Percentiles rank a stretch among this genome's conserved stretches.
Evolutionary conservation across 23 red algal species (phyloP).

Genomic region (Cyanidioschyzon merolae): DNA sequence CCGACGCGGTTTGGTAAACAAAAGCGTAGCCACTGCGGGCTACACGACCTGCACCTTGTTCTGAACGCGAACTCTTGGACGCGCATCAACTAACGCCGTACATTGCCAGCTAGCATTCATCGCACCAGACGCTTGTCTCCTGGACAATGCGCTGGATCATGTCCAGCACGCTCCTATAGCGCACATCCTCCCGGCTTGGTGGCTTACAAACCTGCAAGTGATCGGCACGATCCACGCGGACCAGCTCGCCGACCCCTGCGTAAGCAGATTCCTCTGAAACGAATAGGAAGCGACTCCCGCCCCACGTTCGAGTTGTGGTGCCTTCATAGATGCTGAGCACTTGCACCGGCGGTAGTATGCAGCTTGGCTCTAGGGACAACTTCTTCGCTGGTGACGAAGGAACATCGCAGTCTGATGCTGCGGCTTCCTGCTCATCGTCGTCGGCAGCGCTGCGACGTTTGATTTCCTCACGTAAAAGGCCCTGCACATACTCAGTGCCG

Average conservation of each 20-base stretch:
- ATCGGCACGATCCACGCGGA: conserved; percentile 12
- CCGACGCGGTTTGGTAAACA: no score
- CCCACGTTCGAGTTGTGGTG: background rate
- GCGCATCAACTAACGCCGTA: no score
- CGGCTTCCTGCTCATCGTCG: background rate
- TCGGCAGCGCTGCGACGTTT: background rate
- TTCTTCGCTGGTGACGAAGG: background rate
- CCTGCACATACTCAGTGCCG: background rate
- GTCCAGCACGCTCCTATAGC: conserved; percentile 14
- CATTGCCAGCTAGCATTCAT: no score
- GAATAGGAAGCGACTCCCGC: conserved; percentile 4
- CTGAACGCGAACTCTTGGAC: no score
- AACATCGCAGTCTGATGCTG: background rate
- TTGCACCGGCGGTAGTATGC: background rate
- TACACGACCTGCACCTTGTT: no score
- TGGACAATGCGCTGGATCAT: background rate
- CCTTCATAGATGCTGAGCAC: background rate
- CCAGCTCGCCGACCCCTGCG: conserved; percentile 13
- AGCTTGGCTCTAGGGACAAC: background rate
- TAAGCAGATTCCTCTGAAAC: conserved; percentile 16
- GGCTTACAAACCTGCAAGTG: conserved; percentile 31
- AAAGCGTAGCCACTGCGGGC: no score
- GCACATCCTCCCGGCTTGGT: conserved; percentile 6
- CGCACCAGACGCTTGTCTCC: background rate
- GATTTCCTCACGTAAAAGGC: background rate